Evolutionary conservation across 148 eudicot genomes (phyloP), one percentile per base, ranked within the genome.

Genomic region (Gaultheria prostrata): DNA sequence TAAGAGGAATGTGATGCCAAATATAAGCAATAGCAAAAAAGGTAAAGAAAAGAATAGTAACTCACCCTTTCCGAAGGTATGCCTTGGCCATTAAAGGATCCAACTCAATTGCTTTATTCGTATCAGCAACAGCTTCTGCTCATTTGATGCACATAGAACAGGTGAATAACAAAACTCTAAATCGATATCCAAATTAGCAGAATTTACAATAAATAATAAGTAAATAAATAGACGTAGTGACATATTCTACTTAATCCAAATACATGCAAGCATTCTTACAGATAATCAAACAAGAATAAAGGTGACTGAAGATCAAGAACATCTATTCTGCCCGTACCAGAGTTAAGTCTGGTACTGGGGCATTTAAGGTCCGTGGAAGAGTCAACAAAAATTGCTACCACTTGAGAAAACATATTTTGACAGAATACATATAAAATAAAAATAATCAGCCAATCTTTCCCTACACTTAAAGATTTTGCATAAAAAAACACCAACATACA

Each of bases 121-220:
- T 93, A 93, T 96, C 99, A 86, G 94, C 91, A 84, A 96, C 95
- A 72, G 99, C 99, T 89, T 96, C 99, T 96, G 92, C 80, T 69
- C 87, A 89, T 39, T 28, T 78, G 67, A 84, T 28, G 33, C 80
- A 76, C 39, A 65, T 32, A 49, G n/a, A 46, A 20, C 3, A 3
- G 21, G 20, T 28, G 50, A 65, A 48, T 21, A 32, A 18, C 39
- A 83, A 6, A 83, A 77, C 24, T 43, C 20, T 12, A 77, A 48
- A n/a, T 9, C 69, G 6, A 45, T 43, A 72, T 35, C 6, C 57
- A 39, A 75, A 46, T 30, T 49, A 46, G 7, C 11, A 20, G 20
- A 77, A 30, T 35, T n/a, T 18, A 18, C 30, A 13, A 76, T 33
- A 7, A 82, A 1, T 4, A 30, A 13, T 4, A 30, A 13, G 72